A percentile compares a stretch with the other conserved stretches of the same genome.
These are phyloP conservation scores for Platanthera guangdongensis DNA, from an alignment of 106 monocot genomes.

Conservation along the genomic window DNA sequence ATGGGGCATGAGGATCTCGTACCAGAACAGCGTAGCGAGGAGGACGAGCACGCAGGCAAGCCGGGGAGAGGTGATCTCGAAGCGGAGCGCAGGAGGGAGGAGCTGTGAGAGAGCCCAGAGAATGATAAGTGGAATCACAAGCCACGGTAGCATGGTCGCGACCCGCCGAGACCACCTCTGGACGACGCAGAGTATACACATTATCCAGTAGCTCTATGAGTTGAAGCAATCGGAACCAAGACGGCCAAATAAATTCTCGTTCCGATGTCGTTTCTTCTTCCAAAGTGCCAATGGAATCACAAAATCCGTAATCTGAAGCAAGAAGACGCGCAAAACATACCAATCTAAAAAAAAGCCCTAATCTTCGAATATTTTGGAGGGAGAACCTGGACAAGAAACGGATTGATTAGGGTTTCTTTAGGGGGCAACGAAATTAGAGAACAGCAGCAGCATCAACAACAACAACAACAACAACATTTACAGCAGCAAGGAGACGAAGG, in stretches of 20 bases:
- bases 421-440: neutral
- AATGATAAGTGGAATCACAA: slow-evolving; percentile 38
- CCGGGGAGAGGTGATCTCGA: slow-evolving; percentile 51
- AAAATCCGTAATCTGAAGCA: slow-evolving; percentile 7
- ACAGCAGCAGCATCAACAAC: neutral
- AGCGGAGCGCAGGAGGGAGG: slow-evolving; percentile 31
- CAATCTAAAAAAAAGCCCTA: slow-evolving; percentile 8
- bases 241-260: neutral
- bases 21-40: slow-evolving; percentile 43
- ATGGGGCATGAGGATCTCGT: slow-evolving; percentile 47
- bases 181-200: slow-evolving; percentile 63
- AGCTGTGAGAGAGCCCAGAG: slow-evolving; percentile 61
- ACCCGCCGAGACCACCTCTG: slow-evolving; percentile 41
- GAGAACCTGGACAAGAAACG: slow-evolving; percentile 8
- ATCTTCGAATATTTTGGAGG: slow-evolving; percentile 8
- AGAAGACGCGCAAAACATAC: neutral
- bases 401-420: slow-evolving; percentile 21
- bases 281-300: slow-evolving; percentile 2
- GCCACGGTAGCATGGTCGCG: slow-evolving; percentile 61
- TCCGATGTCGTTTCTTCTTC: neutral
- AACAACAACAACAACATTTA: neutral
- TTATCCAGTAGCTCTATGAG: slow-evolving; percentile 21
- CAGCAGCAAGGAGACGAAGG: neutral
- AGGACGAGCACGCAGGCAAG: slow-evolving; percentile 46
- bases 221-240: neutral